Percentiles rank a stretch among this genome's conserved stretches.
Conservation (phyloP, 202 grass and related monocot genomes). For the Setaria viridis region DNA sequence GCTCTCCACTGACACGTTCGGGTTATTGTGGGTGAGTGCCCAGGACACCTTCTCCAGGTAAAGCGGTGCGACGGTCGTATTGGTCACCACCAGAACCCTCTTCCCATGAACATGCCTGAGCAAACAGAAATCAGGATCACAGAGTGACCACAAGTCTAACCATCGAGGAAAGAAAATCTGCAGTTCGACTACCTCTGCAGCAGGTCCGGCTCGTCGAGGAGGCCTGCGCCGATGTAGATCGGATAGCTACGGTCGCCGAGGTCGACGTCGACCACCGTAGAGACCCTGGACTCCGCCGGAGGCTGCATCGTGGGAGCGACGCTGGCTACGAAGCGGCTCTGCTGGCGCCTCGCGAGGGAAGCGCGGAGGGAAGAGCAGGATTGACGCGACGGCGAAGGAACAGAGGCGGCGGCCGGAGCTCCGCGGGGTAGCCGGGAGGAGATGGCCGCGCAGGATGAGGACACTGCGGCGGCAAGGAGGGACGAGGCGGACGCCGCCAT, state of each 20-base stretch:
- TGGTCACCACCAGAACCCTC: slow-evolving; percentile 93
- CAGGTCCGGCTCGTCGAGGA: slow-evolving; percentile 79
- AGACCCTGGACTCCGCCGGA: slow-evolving; percentile 66
- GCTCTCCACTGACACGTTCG: slow-evolving; percentile 75
- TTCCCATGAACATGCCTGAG: slow-evolving; percentile 95
- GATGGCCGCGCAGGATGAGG: slow-evolving; percentile 48
- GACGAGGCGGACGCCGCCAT: slow-evolving; percentile 55
- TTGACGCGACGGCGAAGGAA: slow-evolving; percentile 48
- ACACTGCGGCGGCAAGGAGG: slow-evolving; percentile 42
- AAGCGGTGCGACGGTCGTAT: slow-evolving; percentile 85
- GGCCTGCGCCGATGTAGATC: slow-evolving; percentile 88
- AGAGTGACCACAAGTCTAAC: neutral
- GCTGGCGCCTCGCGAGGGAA: slow-evolving; percentile 18
- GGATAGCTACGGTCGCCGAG: slow-evolving; percentile 96
- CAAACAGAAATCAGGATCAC: neutral
- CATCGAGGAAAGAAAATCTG: neutral
- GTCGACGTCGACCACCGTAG: slow-evolving; percentile 85
- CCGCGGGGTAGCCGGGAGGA: slow-evolving; percentile 30
- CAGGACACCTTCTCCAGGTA: slow-evolving; percentile 91
- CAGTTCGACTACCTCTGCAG: slow-evolving; percentile 74
- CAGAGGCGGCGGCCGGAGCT: slow-evolving; percentile 41
- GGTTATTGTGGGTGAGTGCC: slow-evolving; percentile 78
- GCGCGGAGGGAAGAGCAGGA: slow-evolving; percentile 40
- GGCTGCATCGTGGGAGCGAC: slow-evolving; percentile 67
- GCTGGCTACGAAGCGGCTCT: slow-evolving; percentile 48